Conservation (phyloP, 75 land plant genomes). For the Adiantum capillusveneris region DNA sequence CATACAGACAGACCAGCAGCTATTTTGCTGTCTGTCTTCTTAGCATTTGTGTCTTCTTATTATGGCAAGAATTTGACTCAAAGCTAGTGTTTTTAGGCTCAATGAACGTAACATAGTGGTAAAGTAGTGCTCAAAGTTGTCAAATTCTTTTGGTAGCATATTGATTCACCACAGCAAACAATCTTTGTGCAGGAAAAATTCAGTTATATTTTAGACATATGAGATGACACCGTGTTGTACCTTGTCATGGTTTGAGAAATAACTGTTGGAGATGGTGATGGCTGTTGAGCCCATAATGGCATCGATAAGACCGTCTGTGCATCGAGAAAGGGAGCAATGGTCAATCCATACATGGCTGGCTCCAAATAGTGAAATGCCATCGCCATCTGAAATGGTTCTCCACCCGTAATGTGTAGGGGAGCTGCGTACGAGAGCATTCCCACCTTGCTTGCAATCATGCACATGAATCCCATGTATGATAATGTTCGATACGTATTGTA, state of each 20-base stretch:
- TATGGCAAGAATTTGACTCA: too few relatives aligned
- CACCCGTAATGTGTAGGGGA: constrained; percentile 60
- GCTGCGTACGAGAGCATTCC: constrained; percentile 70
- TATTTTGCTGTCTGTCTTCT: too few relatives aligned
- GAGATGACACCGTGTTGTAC: too few relatives aligned
- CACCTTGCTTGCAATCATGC: constrained; percentile 67
- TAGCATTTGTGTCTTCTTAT: too few relatives aligned
- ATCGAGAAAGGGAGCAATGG: constrained; percentile 57
- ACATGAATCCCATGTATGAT: constrained; percentile 76
- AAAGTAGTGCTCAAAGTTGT: too few relatives aligned
- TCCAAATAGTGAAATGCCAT: constrained; percentile 59
- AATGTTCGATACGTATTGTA: constrained; percentile 54
- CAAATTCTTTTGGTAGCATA: too few relatives aligned
- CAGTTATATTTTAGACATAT: too few relatives aligned
- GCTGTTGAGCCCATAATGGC: constrained; percentile 68
- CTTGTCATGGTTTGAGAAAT: constrained; percentile 86
- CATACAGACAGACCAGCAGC: too few relatives aligned
- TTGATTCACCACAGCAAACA: too few relatives aligned
- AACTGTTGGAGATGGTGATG: constrained; percentile 75
- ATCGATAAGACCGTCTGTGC: constrained; percentile 76
- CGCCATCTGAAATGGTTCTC: constrained; percentile 70
- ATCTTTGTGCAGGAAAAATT: too few relatives aligned
- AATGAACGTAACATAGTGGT: too few relatives aligned
- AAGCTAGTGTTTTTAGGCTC: too few relatives aligned
- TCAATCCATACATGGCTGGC: constrained; percentile 69